Evolutionary conservation across 164 flowering plant species (phyloP), one percentile per base, ranked within the genome.

Genomic region (Cinnamomum micranthum): DNA sequence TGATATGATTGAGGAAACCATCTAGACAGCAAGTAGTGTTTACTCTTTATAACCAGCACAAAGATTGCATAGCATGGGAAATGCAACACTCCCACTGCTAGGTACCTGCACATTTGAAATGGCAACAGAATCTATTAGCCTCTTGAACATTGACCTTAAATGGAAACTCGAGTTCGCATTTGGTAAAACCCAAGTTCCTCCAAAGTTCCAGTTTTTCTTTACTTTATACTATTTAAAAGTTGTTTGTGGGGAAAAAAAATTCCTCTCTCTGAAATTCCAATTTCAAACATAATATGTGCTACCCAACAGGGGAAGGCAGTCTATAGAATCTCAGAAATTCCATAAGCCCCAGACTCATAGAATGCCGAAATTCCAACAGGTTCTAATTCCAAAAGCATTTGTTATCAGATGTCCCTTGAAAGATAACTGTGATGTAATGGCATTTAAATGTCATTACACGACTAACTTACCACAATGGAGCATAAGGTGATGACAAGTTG

Each of bases 61-160:
- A 91, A 91, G 6, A 86, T 41, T 14, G 85, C 89, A 19, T 88
- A 95, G 84, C 94, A 90, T 51, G 97, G 98, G 64, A 95, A 47
- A 76, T 93, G 98, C 92, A 93, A 68, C 76, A 92, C 17, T 7
- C 87, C 95, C 73, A 95, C 92, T 12, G 81, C 72, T 19, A 86
- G 81, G 83, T 95, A 95, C 98, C 98, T 92, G 85, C 64, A 50
- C 35, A 25, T 66, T 63, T 7, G 59, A 59, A 71, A 55, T 55
- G 60, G 12, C 20, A 14, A 15, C 20, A 17, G 60, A 55, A 55
- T 55, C 19, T 55, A 20, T 41, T 0, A 55, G 60, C 60, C 60
- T 55, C 17, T 55, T 0, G 7, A 55, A 15, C 4, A 55, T 15
- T 14, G 1, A 15, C 60, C 17, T 17, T 55, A 17, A 55, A 55